Percentiles rank a stretch among this genome's conserved stretches.
phyloP scores from a whole-genome alignment of 1,139 yeast genomes.

The Yamadazyma diddensiae region DNA sequence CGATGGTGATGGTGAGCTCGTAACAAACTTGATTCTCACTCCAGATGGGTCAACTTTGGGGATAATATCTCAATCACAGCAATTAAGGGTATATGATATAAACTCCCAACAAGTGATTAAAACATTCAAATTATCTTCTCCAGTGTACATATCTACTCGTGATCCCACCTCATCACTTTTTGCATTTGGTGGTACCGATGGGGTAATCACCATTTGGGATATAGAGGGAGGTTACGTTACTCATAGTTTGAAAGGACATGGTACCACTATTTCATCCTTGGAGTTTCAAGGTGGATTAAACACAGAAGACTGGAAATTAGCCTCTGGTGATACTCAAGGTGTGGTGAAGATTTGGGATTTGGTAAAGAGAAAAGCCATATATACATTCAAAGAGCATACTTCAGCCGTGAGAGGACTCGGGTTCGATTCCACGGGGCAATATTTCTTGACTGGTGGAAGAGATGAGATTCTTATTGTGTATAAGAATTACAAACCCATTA shows the following conservation, averaged over 20 bases:
- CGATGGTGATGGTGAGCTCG: conserved; percentile 82
- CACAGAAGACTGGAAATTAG: conserved; percentile 71
- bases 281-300: conserved; percentile 71
- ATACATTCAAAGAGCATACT: conserved; percentile 69
- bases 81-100: conserved; percentile 62
- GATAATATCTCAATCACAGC: conserved; percentile 80
- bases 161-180: conserved; percentile 83
- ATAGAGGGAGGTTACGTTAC: conserved; percentile 84
- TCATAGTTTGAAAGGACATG: conserved; percentile 91
- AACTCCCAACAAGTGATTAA: conserved; percentile 47
- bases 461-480: conserved; percentile 75
- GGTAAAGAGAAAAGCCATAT: conserved; percentile 67
- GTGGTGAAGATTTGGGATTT: conserved; percentile 87
- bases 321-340: conserved; percentile 89
- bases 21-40: conserved; percentile 72
- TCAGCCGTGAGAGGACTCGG: conserved; percentile 87
- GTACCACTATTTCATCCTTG: conserved; percentile 82
- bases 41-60: conserved; percentile 74
- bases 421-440: conserved; percentile 51
- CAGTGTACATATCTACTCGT: conserved; percentile 73
- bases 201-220: conserved; percentile 90
- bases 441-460: conserved; percentile 81
- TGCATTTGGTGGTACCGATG: conserved; percentile 96
- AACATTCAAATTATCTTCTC: conserved; percentile 63
- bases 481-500: conserved; percentile 53